phyloP scores from a whole-genome alignment of 768 basidiomycete genomes.

The Tremella mesenterica region DNA sequence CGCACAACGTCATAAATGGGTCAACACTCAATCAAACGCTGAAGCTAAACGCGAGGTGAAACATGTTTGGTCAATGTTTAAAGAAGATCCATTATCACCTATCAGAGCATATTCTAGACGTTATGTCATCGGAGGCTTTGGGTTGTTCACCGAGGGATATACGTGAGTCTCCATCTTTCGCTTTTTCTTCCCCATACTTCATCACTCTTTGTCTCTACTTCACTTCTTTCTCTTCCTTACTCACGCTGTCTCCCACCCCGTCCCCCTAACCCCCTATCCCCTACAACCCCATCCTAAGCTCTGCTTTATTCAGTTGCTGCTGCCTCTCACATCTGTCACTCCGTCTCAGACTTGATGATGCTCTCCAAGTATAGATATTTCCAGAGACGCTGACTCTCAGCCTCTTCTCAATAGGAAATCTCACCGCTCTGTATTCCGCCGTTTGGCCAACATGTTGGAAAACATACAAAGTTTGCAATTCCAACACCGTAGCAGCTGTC shows the following conservation, averaged over 20 bases:
- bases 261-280: too few relatives aligned
- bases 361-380: too few relatives aligned
- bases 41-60: conserved; percentile 42
- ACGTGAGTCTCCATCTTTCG: conserved; percentile 24
- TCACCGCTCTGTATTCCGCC: conserved; percentile 39
- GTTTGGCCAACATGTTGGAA: conserved; percentile 46
- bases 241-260: background rate
- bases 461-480: conserved; percentile 34
- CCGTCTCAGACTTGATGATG: background rate
- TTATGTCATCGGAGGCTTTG: conserved; percentile 46
- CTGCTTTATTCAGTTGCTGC: background rate
- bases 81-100: conserved; percentile 41
- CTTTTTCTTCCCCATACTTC: background rate
- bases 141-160: conserved; percentile 43
- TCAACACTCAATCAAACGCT: conserved; percentile 35
- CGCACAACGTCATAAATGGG: conserved; percentile 32
- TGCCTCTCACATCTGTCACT: too few relatives aligned
- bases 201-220: background rate
- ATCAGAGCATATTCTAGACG: conserved; percentile 38
- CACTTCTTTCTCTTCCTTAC: background rate
- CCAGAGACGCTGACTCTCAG: conserved; percentile 11
- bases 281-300: too few relatives aligned
- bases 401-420: conserved; percentile 48
- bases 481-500: conserved; percentile 44
- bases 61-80: conserved; percentile 42